phyloP scores from a whole-genome alignment of 495 filamentous ascomycete species.

The Mycothermus thermophilus region DNA sequence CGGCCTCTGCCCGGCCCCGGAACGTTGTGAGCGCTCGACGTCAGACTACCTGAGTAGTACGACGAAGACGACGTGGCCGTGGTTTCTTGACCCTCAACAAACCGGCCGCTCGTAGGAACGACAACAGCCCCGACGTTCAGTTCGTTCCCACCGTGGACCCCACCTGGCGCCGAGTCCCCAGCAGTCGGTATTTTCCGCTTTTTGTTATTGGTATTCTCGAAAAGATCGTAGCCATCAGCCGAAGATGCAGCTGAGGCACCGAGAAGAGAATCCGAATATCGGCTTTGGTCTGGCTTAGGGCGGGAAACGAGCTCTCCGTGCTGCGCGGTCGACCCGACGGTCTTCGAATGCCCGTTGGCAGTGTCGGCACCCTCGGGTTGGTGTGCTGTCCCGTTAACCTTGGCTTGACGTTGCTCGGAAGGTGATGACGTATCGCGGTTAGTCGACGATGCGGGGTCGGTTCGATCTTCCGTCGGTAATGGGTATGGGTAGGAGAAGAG shows the following conservation, averaged over 20 bases:
- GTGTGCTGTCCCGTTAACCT: constrained; percentile 17
- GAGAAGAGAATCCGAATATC: constrained; percentile 31
- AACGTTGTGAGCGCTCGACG: constrained; percentile 46
- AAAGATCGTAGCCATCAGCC: constrained; percentile 86
- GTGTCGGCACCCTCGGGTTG: constrained; percentile 28
- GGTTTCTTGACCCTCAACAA: constrained; percentile 26
- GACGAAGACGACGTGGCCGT: constrained; percentile 16
- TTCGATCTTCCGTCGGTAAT: constrained; percentile 22
- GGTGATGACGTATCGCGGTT: constrained; percentile 13
- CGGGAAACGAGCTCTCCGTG: constrained; percentile 14
- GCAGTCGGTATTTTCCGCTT: constrained; percentile 94
- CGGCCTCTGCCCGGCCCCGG: constrained; percentile 71
- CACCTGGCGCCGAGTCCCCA: constrained; percentile 42
- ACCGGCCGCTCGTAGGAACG: constrained; percentile 12
- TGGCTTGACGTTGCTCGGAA: constrained; percentile 14
- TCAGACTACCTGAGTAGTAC: constrained; percentile 22
- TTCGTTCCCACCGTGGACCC: constrained; percentile 38
- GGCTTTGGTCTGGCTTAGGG: constrained; percentile 17
- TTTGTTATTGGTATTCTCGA: constrained; percentile 98
- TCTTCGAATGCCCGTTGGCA: constrained; percentile 5
- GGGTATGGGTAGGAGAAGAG: constrained; percentile 64
- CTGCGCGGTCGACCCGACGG: constrained; percentile 15
- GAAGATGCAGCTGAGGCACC: constrained; percentile 40
- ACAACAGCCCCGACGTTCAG: constrained; percentile 20
- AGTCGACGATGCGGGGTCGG: constrained; percentile 6